phyloP scores from a whole-genome alignment of 257 asterid species.

The Solanum appendiculatum region DNA sequence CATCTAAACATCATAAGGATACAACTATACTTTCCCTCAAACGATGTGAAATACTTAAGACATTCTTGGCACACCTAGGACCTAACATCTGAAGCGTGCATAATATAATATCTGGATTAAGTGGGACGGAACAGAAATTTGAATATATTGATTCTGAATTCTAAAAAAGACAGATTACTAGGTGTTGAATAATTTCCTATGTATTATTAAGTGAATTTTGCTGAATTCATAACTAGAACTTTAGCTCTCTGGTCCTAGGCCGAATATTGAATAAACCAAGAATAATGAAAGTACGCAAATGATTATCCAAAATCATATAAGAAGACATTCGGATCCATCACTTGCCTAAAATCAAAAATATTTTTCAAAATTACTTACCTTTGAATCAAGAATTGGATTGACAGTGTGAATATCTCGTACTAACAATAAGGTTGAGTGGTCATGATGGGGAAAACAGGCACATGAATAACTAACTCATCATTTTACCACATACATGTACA shows the following conservation, averaged over 20 bases:
- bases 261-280: not conserved
- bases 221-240: not conserved
- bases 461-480: slow-evolving; percentile 13
- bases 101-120: not conserved
- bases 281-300: not conserved
- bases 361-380: not conserved
- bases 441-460: slow-evolving; percentile 16
- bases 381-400: not conserved
- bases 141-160: not conserved
- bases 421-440: not conserved
- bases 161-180: not conserved
- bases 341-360: not conserved
- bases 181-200: not conserved
- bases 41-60: not conserved
- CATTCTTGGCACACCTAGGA: not conserved
- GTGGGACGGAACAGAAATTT: not conserved
- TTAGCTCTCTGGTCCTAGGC: not conserved
- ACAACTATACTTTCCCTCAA: not conserved
- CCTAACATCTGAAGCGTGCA: not conserved
- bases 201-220: not conserved
- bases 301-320: not conserved
- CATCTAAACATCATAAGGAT: not conserved
- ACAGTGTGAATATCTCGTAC: not conserved
- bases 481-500: not conserved
- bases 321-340: not conserved